Evolutionary conservation across 2,329 filamentous ascomycete genomes (phyloP).

Genomic region (Chaetomium sp.): DNA sequence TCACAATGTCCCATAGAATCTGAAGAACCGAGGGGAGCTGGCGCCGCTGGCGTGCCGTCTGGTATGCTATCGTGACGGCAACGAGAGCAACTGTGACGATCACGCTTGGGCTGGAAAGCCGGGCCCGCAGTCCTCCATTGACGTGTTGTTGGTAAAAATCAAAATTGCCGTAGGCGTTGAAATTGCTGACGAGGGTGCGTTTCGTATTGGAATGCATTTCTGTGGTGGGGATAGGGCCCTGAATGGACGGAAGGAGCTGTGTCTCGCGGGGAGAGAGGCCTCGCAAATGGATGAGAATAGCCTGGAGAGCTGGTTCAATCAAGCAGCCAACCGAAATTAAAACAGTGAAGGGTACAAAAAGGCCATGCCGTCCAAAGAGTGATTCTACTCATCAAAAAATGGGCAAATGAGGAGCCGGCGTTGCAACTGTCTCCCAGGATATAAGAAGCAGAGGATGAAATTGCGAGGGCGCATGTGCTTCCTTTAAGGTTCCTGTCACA

Average conservation of each 20-base stretch:
- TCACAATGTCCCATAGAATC: slow-evolving; percentile 54
- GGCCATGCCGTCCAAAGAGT: slow-evolving; percentile 13
- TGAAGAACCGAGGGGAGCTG: slow-evolving; percentile 33
- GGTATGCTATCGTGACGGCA: slow-evolving; percentile 31
- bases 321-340: slow-evolving; percentile 11
- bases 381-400: not conserved
- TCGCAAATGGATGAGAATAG: not conserved
- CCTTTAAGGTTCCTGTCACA: not conserved
- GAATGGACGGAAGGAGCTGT: not conserved
- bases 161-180: slow-evolving; percentile 24
- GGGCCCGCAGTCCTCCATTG: slow-evolving; percentile 26
- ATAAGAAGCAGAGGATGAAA: no score
- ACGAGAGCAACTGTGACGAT: slow-evolving; percentile 32
- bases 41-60: slow-evolving; percentile 27
- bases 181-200: slow-evolving; percentile 24
- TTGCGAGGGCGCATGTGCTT: no score
- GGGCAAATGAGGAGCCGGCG: no score
- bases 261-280: not conserved
- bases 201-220: slow-evolving; percentile 33
- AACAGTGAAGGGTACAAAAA: not conserved
- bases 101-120: slow-evolving; percentile 31
- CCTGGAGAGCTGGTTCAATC: not conserved
- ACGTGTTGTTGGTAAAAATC: slow-evolving; percentile 21
- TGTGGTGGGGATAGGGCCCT: slow-evolving; percentile 17
- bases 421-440: no score